phyloP scores from a whole-genome alignment of 495 filamentous ascomycete genomes.

The Glarea lozoyensis region DNA sequence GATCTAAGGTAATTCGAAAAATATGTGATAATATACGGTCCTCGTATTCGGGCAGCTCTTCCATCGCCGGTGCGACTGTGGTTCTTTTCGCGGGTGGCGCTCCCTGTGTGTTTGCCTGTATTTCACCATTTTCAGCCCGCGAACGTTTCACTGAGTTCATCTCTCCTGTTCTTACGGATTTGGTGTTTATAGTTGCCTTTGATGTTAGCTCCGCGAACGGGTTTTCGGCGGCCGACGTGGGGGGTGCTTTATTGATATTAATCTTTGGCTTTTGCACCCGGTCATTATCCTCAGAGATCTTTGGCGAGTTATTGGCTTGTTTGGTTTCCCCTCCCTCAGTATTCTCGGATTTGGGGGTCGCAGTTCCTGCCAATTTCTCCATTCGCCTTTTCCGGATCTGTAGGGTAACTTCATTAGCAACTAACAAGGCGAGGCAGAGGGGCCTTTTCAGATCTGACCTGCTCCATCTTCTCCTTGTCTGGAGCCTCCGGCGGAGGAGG shows the following conservation, averaged over 20 bases:
- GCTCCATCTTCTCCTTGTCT: constrained; percentile 27
- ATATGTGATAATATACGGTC: constrained; percentile 58
- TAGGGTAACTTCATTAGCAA: constrained; percentile 9
- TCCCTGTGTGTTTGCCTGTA: constrained; percentile 15
- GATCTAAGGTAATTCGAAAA: constrained; percentile 66
- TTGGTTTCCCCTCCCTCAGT: neutral
- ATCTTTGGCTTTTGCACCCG: constrained; percentile 20
- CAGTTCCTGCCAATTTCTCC: constrained; percentile 30
- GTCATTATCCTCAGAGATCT: constrained; percentile 1
- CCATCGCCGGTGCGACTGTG: constrained; percentile 15
- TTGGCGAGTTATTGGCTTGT: constrained; percentile 5
- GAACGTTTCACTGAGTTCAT: constrained; percentile 7
- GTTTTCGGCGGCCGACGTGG: constrained; percentile 11
- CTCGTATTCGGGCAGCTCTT: constrained; percentile 55
- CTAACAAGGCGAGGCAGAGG: neutral
- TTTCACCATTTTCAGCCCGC: constrained; percentile 18
- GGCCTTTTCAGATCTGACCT: constrained; percentile 15
- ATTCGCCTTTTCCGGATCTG: constrained; percentile 34
- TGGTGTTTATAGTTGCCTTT: constrained; percentile 5
- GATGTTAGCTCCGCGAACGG: constrained; percentile 9
- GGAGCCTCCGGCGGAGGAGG: constrained; percentile 20
- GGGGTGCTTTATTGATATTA: constrained; percentile 20
- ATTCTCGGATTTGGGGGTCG: constrained; percentile 6
- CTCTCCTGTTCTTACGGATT: constrained; percentile 10
- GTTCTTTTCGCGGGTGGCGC: constrained; percentile 6